These are phyloP conservation scores for Paramyrothecium roridum DNA, from an alignment of 2,329 filamentous ascomycete genomes.

Conservation along the genomic window DNA sequence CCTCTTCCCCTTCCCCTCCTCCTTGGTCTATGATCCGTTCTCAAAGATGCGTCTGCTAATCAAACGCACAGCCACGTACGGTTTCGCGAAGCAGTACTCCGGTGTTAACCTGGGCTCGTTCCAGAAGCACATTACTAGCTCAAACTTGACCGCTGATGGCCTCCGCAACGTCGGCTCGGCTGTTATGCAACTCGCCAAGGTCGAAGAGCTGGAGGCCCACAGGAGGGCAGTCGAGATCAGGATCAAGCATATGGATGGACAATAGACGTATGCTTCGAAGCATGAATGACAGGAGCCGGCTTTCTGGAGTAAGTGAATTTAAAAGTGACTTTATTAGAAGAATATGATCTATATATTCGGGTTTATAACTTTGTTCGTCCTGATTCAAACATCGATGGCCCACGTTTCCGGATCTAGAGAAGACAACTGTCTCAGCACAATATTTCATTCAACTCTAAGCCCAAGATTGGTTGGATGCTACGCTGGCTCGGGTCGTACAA, in stretches of 20 bases:
- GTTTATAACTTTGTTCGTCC: no score
- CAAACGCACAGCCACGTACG: constrained; percentile 73
- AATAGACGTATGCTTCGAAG: constrained; percentile 13
- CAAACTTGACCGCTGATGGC: constrained; percentile 82
- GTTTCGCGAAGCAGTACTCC: constrained; percentile 97
- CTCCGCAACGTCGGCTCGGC: constrained; percentile 80
- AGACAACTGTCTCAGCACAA: no score
- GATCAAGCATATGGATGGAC: constrained; percentile 49
- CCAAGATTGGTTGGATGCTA: no score
- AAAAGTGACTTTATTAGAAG: not conserved
- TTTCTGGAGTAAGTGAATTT: not conserved
- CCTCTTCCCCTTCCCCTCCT: not conserved
- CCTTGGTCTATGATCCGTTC: not conserved
- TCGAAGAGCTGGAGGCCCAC: constrained; percentile 94
- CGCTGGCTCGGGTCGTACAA: not conserved
- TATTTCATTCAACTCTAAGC: not conserved
- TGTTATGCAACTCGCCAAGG: constrained; percentile 92
- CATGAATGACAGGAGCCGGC: constrained; percentile 10
- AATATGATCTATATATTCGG: not conserved
- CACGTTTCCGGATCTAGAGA: no score
- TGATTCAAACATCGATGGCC: no score
- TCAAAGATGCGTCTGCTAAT: constrained; percentile 5
- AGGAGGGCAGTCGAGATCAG: constrained; percentile 84
- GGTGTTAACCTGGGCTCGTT: constrained; percentile 96
- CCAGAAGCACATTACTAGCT: constrained; percentile 96